A percentile compares a stretch with the other conserved stretches of the same genome.
These are phyloP conservation scores for Lepidopterella palustris DNA, from an alignment of 495 filamentous ascomycete species.

Conservation along the genomic window DNA sequence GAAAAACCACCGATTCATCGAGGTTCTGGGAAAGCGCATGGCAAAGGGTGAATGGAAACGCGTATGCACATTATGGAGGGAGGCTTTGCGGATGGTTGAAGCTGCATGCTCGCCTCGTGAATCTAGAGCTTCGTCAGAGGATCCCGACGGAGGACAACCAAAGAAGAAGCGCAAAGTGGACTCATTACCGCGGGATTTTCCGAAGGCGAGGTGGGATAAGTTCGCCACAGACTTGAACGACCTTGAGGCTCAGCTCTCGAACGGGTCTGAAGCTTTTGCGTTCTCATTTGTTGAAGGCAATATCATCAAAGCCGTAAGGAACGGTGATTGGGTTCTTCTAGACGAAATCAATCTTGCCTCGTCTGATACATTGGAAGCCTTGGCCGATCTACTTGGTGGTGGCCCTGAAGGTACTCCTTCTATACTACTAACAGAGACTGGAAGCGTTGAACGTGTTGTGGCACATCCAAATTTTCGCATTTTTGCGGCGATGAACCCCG, in stretches of 20 bases:
- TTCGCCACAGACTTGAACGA: conserved; percentile 71
- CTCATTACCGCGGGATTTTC: conserved; percentile 35
- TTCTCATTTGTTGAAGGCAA: conserved; percentile 95
- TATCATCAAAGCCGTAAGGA: conserved; percentile 82
- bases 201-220: conserved; percentile 59
- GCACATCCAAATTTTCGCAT: conserved; percentile 92
- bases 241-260: conserved; percentile 73
- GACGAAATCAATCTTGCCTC: conserved; percentile 97
- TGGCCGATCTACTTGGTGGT: conserved; percentile 74
- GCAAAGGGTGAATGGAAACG: conserved; percentile 77
- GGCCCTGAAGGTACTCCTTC: conserved; percentile 62
- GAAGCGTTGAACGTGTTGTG: conserved; percentile 77
- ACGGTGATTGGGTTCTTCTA: conserved; percentile 95
- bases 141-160: conserved; percentile 52
- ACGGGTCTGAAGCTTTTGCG: conserved; percentile 74
- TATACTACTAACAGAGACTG: conserved; percentile 83
- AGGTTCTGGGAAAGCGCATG: conserved; percentile 69
- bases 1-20: conserved; percentile 80
- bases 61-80: conserved; percentile 76
- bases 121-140: conserved; percentile 33
- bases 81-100: conserved; percentile 79
- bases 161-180: conserved; percentile 79
- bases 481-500: conserved; percentile 98
- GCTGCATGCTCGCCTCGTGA: conserved; percentile 46
- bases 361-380: conserved; percentile 87